Percentiles rank a stretch among this genome's conserved stretches.
These are phyloP conservation scores for Trichopus zeylanicus DNA, from an alignment of 116 monocot species.

Conservation along the genomic window DNA sequence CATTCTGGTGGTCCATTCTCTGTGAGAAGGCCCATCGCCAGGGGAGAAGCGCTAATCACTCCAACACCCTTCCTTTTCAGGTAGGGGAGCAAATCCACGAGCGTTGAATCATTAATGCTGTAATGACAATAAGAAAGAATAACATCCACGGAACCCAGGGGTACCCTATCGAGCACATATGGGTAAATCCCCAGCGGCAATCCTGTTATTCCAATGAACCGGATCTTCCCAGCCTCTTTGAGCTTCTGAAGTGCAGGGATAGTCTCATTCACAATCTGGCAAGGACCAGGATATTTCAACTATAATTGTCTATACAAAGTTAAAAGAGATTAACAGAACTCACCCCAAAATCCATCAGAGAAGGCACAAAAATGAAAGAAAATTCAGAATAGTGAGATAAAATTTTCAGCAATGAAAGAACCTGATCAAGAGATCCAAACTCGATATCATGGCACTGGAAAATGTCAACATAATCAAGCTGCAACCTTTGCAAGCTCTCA, in stretches of 20 bases:
- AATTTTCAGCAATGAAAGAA: background rate
- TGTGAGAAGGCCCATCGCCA: conserved; percentile 86
- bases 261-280: conserved; percentile 90
- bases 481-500: conserved; percentile 69
- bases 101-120: conserved; percentile 60
- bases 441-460: conserved; percentile 95
- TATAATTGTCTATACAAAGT: background rate
- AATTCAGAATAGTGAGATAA: background rate
- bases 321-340: background rate
- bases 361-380: background rate
- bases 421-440: conserved; percentile 91
- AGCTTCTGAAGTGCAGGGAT: conserved; percentile 79
- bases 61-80: conserved; percentile 75
- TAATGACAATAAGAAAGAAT: conserved; percentile 93
- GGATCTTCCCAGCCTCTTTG: conserved; percentile 63
- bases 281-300: background rate
- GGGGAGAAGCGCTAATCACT: conserved; percentile 82
- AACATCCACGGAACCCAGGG: conserved; percentile 69
- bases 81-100: conserved; percentile 70
- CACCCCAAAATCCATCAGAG: background rate
- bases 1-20: conserved; percentile 81
- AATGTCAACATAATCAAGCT: conserved; percentile 87
- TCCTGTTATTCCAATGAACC: conserved; percentile 82
- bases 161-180: conserved; percentile 81
- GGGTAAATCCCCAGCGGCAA: conserved; percentile 64